These are phyloP conservation scores for Microsporum audouinii DNA, from an alignment of 2,329 filamentous ascomycete genomes.

Conservation along the genomic window DNA sequence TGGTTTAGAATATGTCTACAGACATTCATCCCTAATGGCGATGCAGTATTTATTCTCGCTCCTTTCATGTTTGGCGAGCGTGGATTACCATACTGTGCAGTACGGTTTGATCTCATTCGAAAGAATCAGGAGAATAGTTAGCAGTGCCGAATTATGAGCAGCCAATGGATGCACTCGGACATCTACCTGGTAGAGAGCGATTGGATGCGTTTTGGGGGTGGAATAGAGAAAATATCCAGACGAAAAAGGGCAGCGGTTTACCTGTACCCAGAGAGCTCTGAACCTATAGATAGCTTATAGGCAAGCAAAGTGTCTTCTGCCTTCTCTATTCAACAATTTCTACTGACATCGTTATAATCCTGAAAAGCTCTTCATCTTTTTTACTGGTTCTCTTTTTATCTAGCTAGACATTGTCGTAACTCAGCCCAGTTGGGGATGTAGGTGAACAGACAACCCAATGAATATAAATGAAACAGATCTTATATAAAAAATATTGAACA, in stretches of 20 bases:
- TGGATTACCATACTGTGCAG: neutral
- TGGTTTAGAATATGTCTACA: neutral
- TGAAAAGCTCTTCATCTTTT: neutral
- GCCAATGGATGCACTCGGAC: neutral
- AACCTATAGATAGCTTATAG: neutral
- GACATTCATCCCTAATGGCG: neutral
- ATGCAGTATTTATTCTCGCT: neutral
- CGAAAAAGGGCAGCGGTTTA: neutral
- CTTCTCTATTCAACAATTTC: too few species aligned
- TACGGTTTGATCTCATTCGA: neutral
- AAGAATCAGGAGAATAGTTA: neutral
- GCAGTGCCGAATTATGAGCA: neutral
- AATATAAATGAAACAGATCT: neutral
- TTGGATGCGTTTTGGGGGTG: neutral
- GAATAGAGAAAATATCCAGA: neutral
- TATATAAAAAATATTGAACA: neutral
- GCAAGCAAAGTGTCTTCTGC: too few species aligned
- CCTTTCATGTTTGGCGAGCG: neutral
- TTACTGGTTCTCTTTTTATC: neutral
- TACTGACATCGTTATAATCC: too few species aligned
- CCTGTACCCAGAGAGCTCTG: neutral
- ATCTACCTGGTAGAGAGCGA: neutral
- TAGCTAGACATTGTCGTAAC: neutral
- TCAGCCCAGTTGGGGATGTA: neutral
- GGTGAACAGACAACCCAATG: neutral